Evolutionary conservation across 2,329 filamentous ascomycete genomes (phyloP), one percentile per base, ranked within the genome.

Genomic region (Septoria petroselini): DNA sequence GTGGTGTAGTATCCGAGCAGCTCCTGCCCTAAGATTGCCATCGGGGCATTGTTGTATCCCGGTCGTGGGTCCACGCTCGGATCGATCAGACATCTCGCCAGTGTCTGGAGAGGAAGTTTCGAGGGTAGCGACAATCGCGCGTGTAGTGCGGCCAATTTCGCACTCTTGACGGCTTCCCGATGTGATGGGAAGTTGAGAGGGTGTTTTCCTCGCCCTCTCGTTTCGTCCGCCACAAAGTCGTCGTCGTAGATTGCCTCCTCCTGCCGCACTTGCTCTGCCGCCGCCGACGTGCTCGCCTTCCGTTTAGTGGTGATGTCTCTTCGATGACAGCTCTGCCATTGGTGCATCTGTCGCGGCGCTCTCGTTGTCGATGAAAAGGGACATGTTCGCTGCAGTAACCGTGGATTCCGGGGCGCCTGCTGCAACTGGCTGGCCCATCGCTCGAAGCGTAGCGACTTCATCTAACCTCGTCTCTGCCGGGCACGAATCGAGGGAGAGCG

Each of bases 141-240:
- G 70, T 96, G 91, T 38, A 98, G 82, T 58, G 93, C 91, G 57
- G 90, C 84, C 62, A 98, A 85, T 75, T 96, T 97, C 55, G 90
- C 84, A 39, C 91, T 97, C 58, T 76, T 70, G 53, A 77, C 72
- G 35, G 89, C 86, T 45, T 51, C 46, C 33, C 42, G 47, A 44
- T 58, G 59, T 42, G 58, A 54, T 29, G 65, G 61, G n/a, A 63
- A 58, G 18, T 61, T 60, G n/a, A 60, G 63, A 14, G 59, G 60
- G 54, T 53, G 17, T 57, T 58, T 18, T 21, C 55, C 51, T 31
- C 59, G 15, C 12, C 35, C 53, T 14, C 9, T 25, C 30, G 34
- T 47, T 66, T 65, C 61, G 62, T 59, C 42, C 34, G 50, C 47
- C 8, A 48, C 46, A 14, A 34, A 35, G 3, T 52, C 42, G 25